These are phyloP conservation scores for Larix kaempferi DNA, from an alignment of 75 land plant species.

Conservation along the genomic window DNA sequence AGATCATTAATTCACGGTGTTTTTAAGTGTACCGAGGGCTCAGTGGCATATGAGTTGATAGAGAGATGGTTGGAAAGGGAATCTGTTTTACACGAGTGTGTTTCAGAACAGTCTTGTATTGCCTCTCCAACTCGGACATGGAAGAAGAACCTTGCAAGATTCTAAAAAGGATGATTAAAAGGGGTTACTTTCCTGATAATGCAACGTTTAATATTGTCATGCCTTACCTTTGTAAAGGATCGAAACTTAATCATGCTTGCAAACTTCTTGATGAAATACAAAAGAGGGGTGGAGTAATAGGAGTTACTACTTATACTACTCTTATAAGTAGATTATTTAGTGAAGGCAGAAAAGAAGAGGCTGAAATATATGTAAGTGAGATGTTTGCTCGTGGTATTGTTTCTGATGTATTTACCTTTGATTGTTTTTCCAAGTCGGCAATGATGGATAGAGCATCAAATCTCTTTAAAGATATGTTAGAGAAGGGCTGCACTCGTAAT, in stretches of 20 bases:
- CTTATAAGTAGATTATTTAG: conserved; percentile 39
- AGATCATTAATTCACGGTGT: conserved; percentile 62
- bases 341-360: conserved; percentile 32
- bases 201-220: conserved; percentile 39
- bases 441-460: conserved; percentile 52
- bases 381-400: conserved; percentile 45
- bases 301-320: conserved; percentile 42
- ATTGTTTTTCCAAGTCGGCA: conserved; percentile 54
- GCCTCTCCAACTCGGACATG: conserved; percentile 48
- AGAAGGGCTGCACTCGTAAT: conserved; percentile 44
- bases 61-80: conserved; percentile 32
- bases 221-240: conserved; percentile 39
- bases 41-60: conserved; percentile 43
- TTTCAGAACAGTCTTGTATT: conserved; percentile 36
- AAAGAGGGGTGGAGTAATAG: conserved; percentile 42
- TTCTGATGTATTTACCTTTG: conserved; percentile 60
- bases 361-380: conserved; percentile 32
- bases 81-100: conserved; percentile 10
- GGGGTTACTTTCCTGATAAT: conserved; percentile 47
- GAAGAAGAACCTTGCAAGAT: conserved; percentile 35
- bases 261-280: conserved; percentile 39
- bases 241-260: conserved; percentile 31
- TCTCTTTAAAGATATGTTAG: conserved; percentile 50
- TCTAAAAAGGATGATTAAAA: conserved; percentile 21
- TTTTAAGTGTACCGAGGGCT: conserved; percentile 30